Evolutionary conservation across 306 rosid species (phyloP), one percentile per base, ranked within the genome.

Genomic region (Crataegus laevigata): DNA sequence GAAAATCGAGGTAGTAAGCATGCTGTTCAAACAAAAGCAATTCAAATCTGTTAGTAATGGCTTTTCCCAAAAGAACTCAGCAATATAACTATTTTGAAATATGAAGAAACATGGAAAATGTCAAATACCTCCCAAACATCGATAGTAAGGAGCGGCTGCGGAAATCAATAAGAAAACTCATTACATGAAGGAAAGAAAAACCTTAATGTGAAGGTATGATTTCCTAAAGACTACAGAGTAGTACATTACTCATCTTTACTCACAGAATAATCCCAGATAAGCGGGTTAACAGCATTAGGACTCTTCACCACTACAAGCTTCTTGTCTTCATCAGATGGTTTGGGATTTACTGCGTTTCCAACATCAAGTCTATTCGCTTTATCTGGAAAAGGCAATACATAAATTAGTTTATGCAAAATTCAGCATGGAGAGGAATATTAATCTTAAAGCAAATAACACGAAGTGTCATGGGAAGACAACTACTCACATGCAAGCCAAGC

Each of bases 401-500:
- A 47, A 12, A 28, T 26, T 30, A 50, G 3, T 22, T 47, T 62
- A 55, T 0, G 40, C 38, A 38, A 26, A 58, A 69, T 32, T 68
- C 72, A 76, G 47, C 21, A 45, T 32, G 40, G 67, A 61, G 50
- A 54, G 30, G 29, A 81, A 36, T 12, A 47, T 14, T 36, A 40
- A 47, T 25, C 76, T 38, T 26, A 45, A 75, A 50, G 67, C 71
- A 75, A 54, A 25, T 15, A 15, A 47, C 15, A 62, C 36, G 42
- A 73, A 11, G 52, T 34, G 55, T 21, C 2, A 71, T 21, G 10
- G 26, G 68, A 25, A 40, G 68, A 42, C 55, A 73, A 72, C 8
- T 30, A 83, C 93, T 81, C 77, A 94, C 98, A 94, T 72, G 90
- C 97, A 81, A 94, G 93, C 98, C 98, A 94, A 68, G 89, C 90